phyloP scores from a whole-genome alignment of 176 grass and related monocot species.

The Canna indica region DNA sequence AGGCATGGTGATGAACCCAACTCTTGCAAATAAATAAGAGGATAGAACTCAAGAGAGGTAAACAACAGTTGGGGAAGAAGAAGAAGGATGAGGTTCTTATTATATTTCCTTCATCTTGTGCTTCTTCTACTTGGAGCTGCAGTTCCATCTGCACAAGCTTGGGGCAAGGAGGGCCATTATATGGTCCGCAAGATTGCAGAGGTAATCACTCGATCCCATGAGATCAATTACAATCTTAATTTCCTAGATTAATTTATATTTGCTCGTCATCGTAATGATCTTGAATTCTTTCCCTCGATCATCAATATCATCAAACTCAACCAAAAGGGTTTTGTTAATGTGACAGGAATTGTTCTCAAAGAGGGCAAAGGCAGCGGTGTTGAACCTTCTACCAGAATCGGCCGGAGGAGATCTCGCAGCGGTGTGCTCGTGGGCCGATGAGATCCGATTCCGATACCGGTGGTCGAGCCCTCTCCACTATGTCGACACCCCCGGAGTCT shows the following conservation, averaged over 20 bases:
- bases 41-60: neutral
- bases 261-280: neutral
- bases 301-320: neutral
- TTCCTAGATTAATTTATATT: neutral
- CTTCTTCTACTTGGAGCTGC: conserved; percentile 24
- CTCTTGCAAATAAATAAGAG: neutral
- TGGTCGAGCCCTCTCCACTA: conserved; percentile 90
- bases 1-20: too few relatives aligned
- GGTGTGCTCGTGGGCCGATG: conserved; percentile 79
- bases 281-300: neutral
- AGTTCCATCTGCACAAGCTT: conserved; percentile 27
- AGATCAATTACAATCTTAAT: neutral
- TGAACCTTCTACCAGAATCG: conserved; percentile 50
- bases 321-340: neutral
- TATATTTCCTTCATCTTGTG: conserved; percentile 21
- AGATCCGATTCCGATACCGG: conserved; percentile 45
- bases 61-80: neutral
- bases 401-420: conserved; percentile 63
- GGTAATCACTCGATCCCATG: too few relatives aligned
- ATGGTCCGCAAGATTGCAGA: conserved; percentile 90
- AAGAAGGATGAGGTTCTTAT: conserved; percentile 4
- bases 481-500: conserved; percentile 59
- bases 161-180: conserved; percentile 94
- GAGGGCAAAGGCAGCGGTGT: conserved; percentile 47
- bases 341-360: conserved; percentile 55